Conservation (phyloP, 805 yeast genomes). For the Lipomyces chichibuensis region DNA sequence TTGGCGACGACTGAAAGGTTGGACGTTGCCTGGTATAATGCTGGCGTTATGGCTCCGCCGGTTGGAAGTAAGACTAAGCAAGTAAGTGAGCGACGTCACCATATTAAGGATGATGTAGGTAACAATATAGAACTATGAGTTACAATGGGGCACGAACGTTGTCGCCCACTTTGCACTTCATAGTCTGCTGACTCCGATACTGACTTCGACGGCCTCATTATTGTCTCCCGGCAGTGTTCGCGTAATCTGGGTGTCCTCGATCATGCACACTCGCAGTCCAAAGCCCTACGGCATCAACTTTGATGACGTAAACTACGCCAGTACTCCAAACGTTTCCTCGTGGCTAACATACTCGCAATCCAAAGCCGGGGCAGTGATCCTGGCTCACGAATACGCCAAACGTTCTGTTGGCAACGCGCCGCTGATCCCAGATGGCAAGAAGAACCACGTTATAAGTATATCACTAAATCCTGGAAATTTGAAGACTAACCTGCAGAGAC, state of each 20-base stretch:
- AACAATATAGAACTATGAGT: constrained; percentile 46
- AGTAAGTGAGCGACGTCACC: background rate
- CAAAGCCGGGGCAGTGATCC: constrained; percentile 47
- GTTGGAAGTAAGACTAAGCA: constrained; percentile 45
- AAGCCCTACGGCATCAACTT: constrained; percentile 45
- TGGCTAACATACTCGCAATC: constrained; percentile 48
- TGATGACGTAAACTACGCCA: constrained; percentile 42
- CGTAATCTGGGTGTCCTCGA: constrained; percentile 52
- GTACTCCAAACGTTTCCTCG: constrained; percentile 13
- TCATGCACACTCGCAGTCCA: constrained; percentile 43
- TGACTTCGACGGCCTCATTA: constrained; percentile 44
- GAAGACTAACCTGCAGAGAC: constrained; percentile 19
- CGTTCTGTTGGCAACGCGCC: constrained; percentile 8
- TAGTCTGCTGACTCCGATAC: constrained; percentile 47
- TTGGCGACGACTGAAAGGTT: constrained; percentile 39
- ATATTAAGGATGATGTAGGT: no score
- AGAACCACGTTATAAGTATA: constrained; percentile 17
- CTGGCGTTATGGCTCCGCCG: constrained; percentile 48
- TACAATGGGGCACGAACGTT: constrained; percentile 52
- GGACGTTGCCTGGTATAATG: constrained; percentile 50
- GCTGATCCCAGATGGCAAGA: no score
- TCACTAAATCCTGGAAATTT: constrained; percentile 29
- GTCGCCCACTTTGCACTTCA: constrained; percentile 54
- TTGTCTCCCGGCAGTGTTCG: constrained; percentile 41
- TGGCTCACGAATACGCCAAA: constrained; percentile 25